Conservation (phyloP, 2,329 filamentous ascomycete genomes). For the Paraphoma sp. region DNA sequence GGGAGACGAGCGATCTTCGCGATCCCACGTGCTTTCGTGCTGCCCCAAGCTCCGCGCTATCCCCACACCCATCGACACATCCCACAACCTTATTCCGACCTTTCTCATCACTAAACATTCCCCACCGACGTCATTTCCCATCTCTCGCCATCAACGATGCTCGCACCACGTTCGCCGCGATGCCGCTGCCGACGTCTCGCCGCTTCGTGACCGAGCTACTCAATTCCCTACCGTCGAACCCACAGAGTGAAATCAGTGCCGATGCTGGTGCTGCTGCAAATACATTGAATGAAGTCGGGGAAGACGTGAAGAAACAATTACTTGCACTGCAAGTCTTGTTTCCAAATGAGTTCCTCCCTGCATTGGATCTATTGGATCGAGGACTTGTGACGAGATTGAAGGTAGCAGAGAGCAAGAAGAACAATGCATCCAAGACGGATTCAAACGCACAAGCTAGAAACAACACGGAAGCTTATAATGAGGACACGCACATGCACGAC, state of each 20-base stretch:
- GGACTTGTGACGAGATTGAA: constrained; percentile 67
- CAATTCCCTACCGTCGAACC: constrained; percentile 25
- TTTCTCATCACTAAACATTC: constrained; percentile 13
- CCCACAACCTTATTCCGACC: constrained; percentile 30
- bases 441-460: background rate
- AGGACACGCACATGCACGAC: background rate
- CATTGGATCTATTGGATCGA: constrained; percentile 86
- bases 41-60: constrained; percentile 20
- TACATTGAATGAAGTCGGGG: constrained; percentile 46
- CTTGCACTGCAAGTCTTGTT: constrained; percentile 85
- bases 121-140: constrained; percentile 19
- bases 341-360: constrained; percentile 79
- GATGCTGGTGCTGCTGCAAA: constrained; percentile 45
- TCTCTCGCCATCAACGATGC: constrained; percentile 10
- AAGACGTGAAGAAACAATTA: constrained; percentile 58
- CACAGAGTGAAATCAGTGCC: background rate
- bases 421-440: background rate
- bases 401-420: constrained; percentile 7
- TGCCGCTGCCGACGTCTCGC: constrained; percentile 32
- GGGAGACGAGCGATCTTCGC: background rate
- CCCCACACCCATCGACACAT: constrained; percentile 13
- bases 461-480: too few relatives aligned
- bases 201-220: constrained; percentile 44
- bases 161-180: constrained; percentile 7
- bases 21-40: constrained; percentile 25